Percentiles rank a stretch among this genome's conserved stretches.
These are phyloP conservation scores for Breynia disticha DNA, from an alignment of 441 rosid species.

Conservation along the genomic window DNA sequence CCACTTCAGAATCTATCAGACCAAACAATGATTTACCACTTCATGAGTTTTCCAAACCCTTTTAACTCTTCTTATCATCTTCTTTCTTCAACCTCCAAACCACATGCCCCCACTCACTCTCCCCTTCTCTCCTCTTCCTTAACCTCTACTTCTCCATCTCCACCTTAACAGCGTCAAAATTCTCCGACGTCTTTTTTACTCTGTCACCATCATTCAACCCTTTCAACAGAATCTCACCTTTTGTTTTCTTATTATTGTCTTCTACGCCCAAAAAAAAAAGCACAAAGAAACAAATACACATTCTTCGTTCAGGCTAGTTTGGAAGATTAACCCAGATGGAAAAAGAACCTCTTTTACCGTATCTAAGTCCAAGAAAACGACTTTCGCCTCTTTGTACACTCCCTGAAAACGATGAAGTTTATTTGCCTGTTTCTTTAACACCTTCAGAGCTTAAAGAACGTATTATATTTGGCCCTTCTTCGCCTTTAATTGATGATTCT, in stretches of 20 bases:
- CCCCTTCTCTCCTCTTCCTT: background rate
- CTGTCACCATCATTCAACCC: background rate
- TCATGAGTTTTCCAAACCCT: no score
- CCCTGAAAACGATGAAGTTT: conserved; percentile 58
- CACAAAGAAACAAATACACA: background rate
- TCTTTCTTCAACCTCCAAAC: no score
- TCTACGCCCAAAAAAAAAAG: background rate
- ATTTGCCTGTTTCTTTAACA: conserved; percentile 51
- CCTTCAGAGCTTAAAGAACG: conserved; percentile 68
- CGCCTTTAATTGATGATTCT: conserved; percentile 19
- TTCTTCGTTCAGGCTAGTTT: background rate
- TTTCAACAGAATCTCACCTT: background rate
- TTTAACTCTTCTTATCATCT: no score
- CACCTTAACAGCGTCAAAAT: background rate
- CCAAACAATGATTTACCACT: background rate
- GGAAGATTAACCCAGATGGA: conserved; percentile 29
- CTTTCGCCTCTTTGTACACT: conserved; percentile 36
- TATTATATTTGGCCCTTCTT: conserved; percentile 60
- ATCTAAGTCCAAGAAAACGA: conserved; percentile 24
- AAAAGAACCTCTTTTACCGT: conserved; percentile 44
- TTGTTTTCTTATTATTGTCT: background rate
- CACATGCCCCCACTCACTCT: background rate
- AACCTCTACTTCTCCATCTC: background rate
- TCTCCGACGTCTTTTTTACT: background rate
- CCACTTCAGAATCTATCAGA: no score